Evolutionary conservation across 1,284 basidiomycete genomes (phyloP).

Genomic region (Singerocomus inundabilis): DNA sequence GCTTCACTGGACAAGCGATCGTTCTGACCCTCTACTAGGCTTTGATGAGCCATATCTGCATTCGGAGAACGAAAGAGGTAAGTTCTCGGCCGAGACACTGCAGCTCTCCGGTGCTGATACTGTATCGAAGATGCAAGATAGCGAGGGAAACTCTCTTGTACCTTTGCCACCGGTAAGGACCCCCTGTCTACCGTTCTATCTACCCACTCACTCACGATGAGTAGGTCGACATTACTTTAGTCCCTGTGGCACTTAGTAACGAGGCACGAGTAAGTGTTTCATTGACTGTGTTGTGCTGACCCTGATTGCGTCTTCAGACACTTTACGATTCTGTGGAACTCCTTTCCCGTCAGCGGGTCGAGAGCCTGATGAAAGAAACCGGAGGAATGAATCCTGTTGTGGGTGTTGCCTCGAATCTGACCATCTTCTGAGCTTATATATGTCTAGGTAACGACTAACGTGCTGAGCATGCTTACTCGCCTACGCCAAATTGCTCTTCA

Average conservation of each 20-base stretch:
- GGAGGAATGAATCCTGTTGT: constrained; percentile 42
- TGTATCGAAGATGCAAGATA: constrained; percentile 71
- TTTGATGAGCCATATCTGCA: constrained; percentile 80
- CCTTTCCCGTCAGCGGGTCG: constrained; percentile 61
- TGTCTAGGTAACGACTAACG: constrained; percentile 61
- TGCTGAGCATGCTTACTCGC: constrained; percentile 81
- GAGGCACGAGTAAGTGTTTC: constrained; percentile 58
- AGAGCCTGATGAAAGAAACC: constrained; percentile 49
- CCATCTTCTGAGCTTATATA: constrained; percentile 3
- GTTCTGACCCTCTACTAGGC: constrained; percentile 45
- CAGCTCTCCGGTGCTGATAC: constrained; percentile 6
- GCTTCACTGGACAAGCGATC: background rate
- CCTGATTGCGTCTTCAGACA: constrained; percentile 38
- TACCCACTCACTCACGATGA: constrained; percentile 1
- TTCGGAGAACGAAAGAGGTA: constrained; percentile 85
- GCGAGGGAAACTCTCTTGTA: constrained; percentile 67
- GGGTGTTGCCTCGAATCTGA: constrained; percentile 7
- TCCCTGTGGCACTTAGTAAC: constrained; percentile 66
- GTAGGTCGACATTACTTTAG: constrained; percentile 69
- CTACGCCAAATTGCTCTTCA: constrained; percentile 85
- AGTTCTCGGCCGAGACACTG: constrained; percentile 6
- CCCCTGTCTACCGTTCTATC: background rate
- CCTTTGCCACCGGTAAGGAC: constrained; percentile 68
- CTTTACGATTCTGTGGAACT: constrained; percentile 76
- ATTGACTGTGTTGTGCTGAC: background rate